Percentiles rank a stretch among this genome's conserved stretches.
Conservation (phyloP, 2,329 filamentous ascomycete species). For the Pyricularia pennisetigena region DNA sequence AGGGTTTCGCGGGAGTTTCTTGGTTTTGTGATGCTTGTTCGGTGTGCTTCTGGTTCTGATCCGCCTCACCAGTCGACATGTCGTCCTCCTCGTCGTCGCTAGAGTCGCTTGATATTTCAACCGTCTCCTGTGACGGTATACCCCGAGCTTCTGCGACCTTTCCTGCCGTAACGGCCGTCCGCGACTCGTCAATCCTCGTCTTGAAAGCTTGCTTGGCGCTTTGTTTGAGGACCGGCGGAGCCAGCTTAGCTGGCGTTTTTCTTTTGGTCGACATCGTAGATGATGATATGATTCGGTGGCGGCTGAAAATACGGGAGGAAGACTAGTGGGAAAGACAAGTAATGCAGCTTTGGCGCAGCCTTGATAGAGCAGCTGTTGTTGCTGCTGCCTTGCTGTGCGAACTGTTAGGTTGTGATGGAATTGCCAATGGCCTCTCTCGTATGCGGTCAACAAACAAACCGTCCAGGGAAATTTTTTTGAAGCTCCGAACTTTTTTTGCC, state of each 20-base stretch:
- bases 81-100: conserved; percentile 31
- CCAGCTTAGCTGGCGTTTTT: conserved; percentile 48
- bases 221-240: conserved; percentile 42
- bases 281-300: background rate
- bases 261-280: conserved; percentile 47
- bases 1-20: background rate
- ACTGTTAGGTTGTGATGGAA: background rate
- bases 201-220: conserved; percentile 41
- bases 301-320: background rate
- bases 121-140: conserved; percentile 25
- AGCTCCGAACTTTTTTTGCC: conserved; percentile 12
- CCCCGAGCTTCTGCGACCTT: conserved; percentile 11
- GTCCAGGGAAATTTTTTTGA: conserved; percentile 8
- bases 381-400: background rate
- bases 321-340: background rate
- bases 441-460: background rate
- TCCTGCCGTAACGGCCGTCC: conserved; percentile 38
- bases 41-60: conserved; percentile 6
- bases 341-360: background rate
- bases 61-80: conserved; percentile 5
- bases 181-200: conserved; percentile 47
- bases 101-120: conserved; percentile 48
- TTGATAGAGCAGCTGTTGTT: background rate
- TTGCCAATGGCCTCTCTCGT: background rate
- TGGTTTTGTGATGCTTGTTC: conserved; percentile 4